Evolutionary conservation across 768 basidiomycete genomes (phyloP).

Genomic region (Hortiboletus flavorubellus): DNA sequence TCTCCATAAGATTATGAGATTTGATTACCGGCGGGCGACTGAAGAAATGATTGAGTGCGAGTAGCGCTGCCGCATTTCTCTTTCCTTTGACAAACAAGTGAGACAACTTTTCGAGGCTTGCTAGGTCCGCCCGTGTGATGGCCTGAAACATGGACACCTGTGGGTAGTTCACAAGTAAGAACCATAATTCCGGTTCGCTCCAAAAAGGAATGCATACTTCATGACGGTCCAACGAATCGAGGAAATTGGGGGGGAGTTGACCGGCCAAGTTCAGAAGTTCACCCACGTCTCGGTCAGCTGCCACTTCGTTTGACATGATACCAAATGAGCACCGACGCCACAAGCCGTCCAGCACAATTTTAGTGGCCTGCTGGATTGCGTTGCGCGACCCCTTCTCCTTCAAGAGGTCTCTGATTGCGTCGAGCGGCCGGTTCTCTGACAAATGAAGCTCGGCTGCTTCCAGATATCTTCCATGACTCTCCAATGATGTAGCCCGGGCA

Average conservation of each 20-base stretch:
- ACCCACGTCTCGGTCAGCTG: too few relatives aligned
- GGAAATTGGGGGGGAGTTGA: too few relatives aligned
- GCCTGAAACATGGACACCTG: slow-evolving; percentile 32
- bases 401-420: slow-evolving; percentile 48
- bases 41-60: slow-evolving; percentile 7
- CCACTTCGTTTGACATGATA: too few relatives aligned
- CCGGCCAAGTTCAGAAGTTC: too few relatives aligned
- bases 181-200: background rate
- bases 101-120: slow-evolving; percentile 32
- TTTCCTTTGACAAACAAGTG: slow-evolving; percentile 21
- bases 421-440: slow-evolving; percentile 41
- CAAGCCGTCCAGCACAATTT: slow-evolving; percentile 41
- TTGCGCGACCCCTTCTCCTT: slow-evolving; percentile 27
- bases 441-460: slow-evolving; percentile 56
- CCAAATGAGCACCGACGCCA: slow-evolving; percentile 32
- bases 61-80: slow-evolving; percentile 1
- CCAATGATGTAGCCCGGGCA: too few relatives aligned
- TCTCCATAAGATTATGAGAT: slow-evolving; percentile 19
- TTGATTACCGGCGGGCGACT: slow-evolving; percentile 12
- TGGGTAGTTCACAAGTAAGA: background rate
- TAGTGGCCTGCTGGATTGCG: slow-evolving; percentile 34
- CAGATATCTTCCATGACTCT: slow-evolving; percentile 34
- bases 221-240: background rate
- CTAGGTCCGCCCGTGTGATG: slow-evolving; percentile 7
- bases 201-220: slow-evolving; percentile 7